phyloP scores from a whole-genome alignment of 2,329 filamentous ascomycete genomes.

The Lomentospora prolificans region DNA sequence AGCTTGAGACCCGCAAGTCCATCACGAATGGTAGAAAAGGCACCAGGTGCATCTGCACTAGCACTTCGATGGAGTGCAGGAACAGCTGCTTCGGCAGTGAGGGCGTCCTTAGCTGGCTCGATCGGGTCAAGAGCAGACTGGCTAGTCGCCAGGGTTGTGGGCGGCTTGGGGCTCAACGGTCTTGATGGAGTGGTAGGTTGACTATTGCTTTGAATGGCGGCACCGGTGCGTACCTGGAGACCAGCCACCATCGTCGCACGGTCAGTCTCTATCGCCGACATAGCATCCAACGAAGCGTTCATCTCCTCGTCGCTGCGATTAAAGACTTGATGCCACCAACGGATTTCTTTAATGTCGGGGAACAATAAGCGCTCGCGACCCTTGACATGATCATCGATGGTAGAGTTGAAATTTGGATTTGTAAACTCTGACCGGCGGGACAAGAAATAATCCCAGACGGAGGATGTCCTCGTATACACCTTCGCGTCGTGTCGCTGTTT shows the following conservation, averaged over 20 bases:
- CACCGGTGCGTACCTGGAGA: conserved; percentile 19
- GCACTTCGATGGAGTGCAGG: conserved; percentile 31
- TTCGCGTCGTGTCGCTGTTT: conserved; percentile 68
- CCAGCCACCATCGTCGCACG: conserved; percentile 25
- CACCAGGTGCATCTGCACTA: conserved; percentile 33
- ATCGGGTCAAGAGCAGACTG: conserved; percentile 49
- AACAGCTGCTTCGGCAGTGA: conserved; percentile 31
- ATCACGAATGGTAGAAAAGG: conserved; percentile 36
- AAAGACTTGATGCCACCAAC: conserved; percentile 91
- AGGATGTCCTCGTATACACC: conserved; percentile 63
- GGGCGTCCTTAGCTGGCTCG: conserved; percentile 45
- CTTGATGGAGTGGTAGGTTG: conserved; percentile 16
- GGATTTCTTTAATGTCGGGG: conserved; percentile 64
- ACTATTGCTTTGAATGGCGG: conserved; percentile 17
- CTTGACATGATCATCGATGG: conserved; percentile 67
- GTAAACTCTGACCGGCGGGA: conserved; percentile 70
- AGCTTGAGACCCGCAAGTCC: conserved; percentile 38
- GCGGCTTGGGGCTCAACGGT: conserved; percentile 26
- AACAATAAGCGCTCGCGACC: conserved; percentile 79
- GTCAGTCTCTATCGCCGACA: conserved; percentile 34
- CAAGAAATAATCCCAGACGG: conserved; percentile 94
- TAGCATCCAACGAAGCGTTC: conserved; percentile 59
- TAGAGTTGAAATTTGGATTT: conserved; percentile 67
- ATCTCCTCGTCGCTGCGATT: conserved; percentile 83
- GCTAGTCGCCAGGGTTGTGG: conserved; percentile 24